phyloP scores from a whole-genome alignment of 164 flowering plant species.

The Stephania yunnanensis region DNA sequence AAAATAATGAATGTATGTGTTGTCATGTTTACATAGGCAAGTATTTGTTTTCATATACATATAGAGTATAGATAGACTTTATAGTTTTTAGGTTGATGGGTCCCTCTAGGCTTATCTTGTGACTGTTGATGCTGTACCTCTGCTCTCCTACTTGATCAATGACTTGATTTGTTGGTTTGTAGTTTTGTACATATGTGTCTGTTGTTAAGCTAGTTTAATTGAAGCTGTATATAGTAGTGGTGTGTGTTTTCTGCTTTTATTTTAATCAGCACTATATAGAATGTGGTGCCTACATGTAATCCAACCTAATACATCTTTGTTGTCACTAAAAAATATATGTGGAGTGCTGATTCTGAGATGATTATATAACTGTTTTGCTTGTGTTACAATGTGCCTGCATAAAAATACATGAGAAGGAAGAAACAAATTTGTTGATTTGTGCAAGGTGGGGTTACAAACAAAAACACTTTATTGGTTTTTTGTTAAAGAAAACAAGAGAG shows the following conservation, averaged over 20 bases:
- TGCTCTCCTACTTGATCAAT: slow-evolving; percentile 7
- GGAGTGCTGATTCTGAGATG: no score
- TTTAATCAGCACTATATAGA: neutral
- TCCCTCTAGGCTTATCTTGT: slow-evolving; percentile 14
- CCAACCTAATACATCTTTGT: neutral
- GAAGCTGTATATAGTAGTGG: neutral
- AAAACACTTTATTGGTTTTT: no score
- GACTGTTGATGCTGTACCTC: slow-evolving; percentile 12
- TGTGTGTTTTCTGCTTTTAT: neutral
- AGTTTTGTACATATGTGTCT: neutral
- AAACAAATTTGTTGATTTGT: neutral
- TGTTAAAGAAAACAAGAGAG: neutral
- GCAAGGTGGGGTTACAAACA: neutral
- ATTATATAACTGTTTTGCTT: no score
- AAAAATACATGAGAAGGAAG: neutral
- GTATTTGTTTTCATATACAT: neutral
- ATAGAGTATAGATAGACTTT: neutral
- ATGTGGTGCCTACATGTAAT: neutral
- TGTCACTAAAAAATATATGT: no score
- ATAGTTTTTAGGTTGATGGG: neutral
- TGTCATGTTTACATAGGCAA: neutral
- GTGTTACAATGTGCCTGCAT: neutral
- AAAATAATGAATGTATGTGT: neutral
- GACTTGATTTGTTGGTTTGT: slow-evolving; percentile 2
- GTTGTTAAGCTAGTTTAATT: neutral